A percentile compares a stretch with the other conserved stretches of the same genome.
phyloP scores from a whole-genome alignment of 495 filamentous ascomycete species.

The Ascodesmis nigricans region DNA sequence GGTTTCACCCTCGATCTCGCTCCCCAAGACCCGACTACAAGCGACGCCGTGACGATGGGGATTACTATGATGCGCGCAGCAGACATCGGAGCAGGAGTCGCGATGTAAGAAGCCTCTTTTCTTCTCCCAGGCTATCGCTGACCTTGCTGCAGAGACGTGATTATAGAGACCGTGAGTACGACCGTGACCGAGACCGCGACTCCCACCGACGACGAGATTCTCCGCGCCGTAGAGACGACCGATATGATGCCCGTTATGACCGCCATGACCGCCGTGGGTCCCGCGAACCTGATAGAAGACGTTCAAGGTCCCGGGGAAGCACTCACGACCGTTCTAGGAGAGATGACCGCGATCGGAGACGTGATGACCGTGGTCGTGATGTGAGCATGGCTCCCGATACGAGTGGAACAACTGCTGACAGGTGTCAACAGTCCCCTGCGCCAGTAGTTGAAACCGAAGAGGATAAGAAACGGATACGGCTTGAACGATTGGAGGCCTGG shows the following conservation, averaged over 20 bases:
- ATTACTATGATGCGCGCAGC: no score
- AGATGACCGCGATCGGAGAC: conserved; percentile 36
- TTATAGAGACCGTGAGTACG: conserved; percentile 26
- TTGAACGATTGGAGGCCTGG: conserved; percentile 76
- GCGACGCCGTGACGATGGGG: no score
- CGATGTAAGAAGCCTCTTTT: no score
- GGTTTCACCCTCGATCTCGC: no score
- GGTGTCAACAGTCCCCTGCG: conserved; percentile 37
- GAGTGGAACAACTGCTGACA: conserved; percentile 28
- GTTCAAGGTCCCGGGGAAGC: conserved; percentile 17
- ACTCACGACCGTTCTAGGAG: conserved; percentile 14
- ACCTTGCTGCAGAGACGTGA: conserved; percentile 16
- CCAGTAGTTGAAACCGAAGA: conserved; percentile 40
- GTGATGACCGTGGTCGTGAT: conserved; percentile 50
- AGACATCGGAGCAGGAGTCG: no score
- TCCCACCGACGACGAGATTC: conserved; percentile 43
- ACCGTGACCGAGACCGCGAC: conserved; percentile 36
- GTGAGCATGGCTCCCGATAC: no score
- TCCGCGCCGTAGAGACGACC: conserved; percentile 35
- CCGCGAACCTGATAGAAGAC: conserved; percentile 40
- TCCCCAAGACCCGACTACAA: no score
- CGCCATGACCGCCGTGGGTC: conserved; percentile 33
- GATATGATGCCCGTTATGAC: conserved; percentile 36
- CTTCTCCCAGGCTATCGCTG: conserved; percentile 13
- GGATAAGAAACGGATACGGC: conserved; percentile 62